These are phyloP conservation scores for Botrytis hyacinthi DNA, from an alignment of 2,329 filamentous ascomycete genomes.

Conservation along the genomic window DNA sequence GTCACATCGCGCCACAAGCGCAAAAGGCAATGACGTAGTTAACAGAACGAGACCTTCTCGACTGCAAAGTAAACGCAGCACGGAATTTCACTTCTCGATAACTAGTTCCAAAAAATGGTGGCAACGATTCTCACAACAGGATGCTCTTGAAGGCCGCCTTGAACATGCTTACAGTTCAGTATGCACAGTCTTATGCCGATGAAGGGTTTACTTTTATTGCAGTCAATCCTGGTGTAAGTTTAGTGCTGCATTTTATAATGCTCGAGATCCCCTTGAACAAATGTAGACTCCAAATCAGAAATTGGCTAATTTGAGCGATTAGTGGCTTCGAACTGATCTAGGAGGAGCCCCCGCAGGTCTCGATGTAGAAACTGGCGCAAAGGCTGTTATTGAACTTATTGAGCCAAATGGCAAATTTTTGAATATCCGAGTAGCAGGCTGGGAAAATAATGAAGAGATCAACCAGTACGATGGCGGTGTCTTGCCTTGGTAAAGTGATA, in stretches of 20 bases:
- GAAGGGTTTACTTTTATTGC: not conserved
- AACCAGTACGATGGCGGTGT: not conserved
- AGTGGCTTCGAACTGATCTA: not conserved
- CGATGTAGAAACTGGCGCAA: not conserved
- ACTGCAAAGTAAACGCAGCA: not conserved
- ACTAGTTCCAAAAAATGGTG: not conserved
- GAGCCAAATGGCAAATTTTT: not conserved
- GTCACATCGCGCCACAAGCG: not conserved
- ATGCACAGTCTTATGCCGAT: not conserved
- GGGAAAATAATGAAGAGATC: not conserved
- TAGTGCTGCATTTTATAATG: not conserved
- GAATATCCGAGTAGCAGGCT: not conserved
- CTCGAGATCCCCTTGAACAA: not conserved
- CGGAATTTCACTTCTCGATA: not conserved
- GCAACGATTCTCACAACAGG: not conserved
- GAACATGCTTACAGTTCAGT: not conserved
- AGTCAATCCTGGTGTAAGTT: not conserved
- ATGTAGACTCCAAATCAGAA: not conserved
- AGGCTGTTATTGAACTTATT: not conserved
- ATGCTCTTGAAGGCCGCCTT: not conserved
- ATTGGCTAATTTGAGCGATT: not conserved
- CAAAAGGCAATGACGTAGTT: not conserved
- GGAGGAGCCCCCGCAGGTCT: not conserved
- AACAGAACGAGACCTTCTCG: not conserved
- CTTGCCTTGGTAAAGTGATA: not conserved